A percentile compares a stretch with the other conserved stretches of the same genome.
phyloP scores from a whole-genome alignment of 352 stramenopile genomes.

The Phytophthora sojae region DNA sequence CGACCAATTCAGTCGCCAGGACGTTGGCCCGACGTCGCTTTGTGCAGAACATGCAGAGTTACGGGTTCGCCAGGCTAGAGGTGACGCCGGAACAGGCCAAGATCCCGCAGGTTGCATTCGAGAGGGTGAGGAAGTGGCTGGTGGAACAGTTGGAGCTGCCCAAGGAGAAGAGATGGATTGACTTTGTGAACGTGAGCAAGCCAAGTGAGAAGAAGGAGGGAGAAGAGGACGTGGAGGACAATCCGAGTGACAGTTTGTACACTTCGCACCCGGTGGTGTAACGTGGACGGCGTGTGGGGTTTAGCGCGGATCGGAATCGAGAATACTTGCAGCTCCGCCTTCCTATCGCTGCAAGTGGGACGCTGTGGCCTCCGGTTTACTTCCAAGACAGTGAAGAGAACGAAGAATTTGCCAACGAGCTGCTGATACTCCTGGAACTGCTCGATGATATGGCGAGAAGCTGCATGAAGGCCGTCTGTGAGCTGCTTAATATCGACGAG shows the following conservation, averaged over 20 bases:
- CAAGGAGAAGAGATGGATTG: conserved; percentile 65
- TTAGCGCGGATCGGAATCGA: conserved; percentile 72
- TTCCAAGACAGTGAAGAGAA: conserved; percentile 57
- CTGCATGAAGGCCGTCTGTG: conserved; percentile 82
- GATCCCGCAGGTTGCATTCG: conserved; percentile 65
- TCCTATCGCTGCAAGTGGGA: conserved; percentile 69
- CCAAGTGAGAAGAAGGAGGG: neutral
- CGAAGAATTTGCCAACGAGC: conserved; percentile 59
- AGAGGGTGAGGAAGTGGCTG: conserved; percentile 70
- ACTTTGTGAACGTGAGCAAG: conserved; percentile 62
- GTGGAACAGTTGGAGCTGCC: conserved; percentile 57
- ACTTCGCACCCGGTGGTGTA: conserved; percentile 58
- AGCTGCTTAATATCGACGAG: conserved; percentile 71
- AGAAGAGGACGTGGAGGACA: neutral
- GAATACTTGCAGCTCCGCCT: conserved; percentile 83
- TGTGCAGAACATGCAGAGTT: conserved; percentile 74
- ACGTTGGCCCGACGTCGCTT: conserved; percentile 65
- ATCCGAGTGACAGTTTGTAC: conserved; percentile 27
- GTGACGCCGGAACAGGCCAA: conserved; percentile 71
- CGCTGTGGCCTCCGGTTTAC: conserved; percentile 77
- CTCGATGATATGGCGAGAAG: conserved; percentile 74
- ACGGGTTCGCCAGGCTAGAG: conserved; percentile 74
- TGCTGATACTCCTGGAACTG: conserved; percentile 66
- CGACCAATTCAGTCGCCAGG: conserved; percentile 53
- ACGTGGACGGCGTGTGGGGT: conserved; percentile 76